Base-by-base conservation (phyloP, 2,329 filamentous ascomycete genomes). In the Sphaceloma murrayae region DNA sequence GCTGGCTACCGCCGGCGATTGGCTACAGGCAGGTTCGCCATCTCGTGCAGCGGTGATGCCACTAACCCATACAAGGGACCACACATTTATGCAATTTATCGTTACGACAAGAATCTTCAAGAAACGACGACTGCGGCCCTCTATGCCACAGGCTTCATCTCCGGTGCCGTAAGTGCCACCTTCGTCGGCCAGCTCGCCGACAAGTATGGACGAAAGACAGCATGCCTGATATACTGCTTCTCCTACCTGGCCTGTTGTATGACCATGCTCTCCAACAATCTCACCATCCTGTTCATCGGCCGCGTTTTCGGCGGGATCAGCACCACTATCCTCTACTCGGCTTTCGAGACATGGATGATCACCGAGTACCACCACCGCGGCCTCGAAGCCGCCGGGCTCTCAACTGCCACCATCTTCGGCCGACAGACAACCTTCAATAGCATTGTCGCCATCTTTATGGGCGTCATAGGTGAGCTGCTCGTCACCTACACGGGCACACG, bases 281-380 rank as follows among this genome's bases (percentile, higher is more conserved):
- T 70, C 10, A 56, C 56, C 9, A 18, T 74, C 8, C 60, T 80
- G 4, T 70, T 76, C 43, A 45, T 65, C 1, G 75, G 75, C 9
- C 64, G 75, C 38, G 56, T 72, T 1, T 63, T 77, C 3, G 73
- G 72, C 16, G 75, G 75, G 0, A 48, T 78, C 34, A 69, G 67
- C 19, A 73, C 73, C 24, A 75, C 72, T 18, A 57, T 78, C 30
- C 63, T 78, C 21, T 78, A 74, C 61, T 74, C 67, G 32, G 71
- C 69, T 4, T 77, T 78, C 50, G 74, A 79, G 56, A 74, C 70
- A 52, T 79, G 75, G 74, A 73, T 78, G 64, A 68, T 78, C 19
- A 67, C 71, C 34, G 74, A 78, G 52, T 78, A 68, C 52, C 68
- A 73, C 38, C 60, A 63, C 31, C 59, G 67, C 31, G 63, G 63